phyloP scores from a whole-genome alignment of 2,329 filamentous ascomycete species.

The Monosporascus sp. region DNA sequence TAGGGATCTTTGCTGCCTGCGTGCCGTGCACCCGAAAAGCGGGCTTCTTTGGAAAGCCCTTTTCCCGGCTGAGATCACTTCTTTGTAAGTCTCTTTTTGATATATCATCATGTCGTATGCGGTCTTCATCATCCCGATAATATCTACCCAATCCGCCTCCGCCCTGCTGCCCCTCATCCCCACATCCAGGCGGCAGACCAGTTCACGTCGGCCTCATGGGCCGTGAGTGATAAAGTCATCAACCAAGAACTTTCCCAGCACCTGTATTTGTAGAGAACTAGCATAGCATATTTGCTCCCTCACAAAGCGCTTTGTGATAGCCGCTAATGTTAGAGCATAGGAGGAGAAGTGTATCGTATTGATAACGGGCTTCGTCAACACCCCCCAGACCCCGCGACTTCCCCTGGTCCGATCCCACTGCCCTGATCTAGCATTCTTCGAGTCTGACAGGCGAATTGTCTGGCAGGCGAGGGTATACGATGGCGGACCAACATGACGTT shows the following conservation, averaged over 20 bases:
- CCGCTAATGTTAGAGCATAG: background rate
- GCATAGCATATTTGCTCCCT: background rate
- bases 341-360: conserved; percentile 9
- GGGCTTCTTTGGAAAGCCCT: background rate
- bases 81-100: background rate
- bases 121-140: background rate
- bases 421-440: conserved; percentile 16
- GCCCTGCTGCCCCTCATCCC: background rate
- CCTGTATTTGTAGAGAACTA: background rate
- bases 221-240: background rate
- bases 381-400: conserved; percentile 1
- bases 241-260: background rate
- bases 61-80: background rate
- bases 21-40: background rate
- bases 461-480: conserved; percentile 42
- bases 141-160: background rate
- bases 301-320: background rate
- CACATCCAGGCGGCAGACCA: background rate
- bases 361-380: conserved; percentile 6
- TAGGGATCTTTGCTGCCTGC: background rate
- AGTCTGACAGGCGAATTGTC: conserved; percentile 34
- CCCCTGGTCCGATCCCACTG: conserved; percentile 7
- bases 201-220: background rate
- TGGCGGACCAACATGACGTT: conserved; percentile 75
- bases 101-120: background rate